Evolutionary conservation across 306 rosid species (phyloP).

Genomic region (Vigna unguiculata): DNA sequence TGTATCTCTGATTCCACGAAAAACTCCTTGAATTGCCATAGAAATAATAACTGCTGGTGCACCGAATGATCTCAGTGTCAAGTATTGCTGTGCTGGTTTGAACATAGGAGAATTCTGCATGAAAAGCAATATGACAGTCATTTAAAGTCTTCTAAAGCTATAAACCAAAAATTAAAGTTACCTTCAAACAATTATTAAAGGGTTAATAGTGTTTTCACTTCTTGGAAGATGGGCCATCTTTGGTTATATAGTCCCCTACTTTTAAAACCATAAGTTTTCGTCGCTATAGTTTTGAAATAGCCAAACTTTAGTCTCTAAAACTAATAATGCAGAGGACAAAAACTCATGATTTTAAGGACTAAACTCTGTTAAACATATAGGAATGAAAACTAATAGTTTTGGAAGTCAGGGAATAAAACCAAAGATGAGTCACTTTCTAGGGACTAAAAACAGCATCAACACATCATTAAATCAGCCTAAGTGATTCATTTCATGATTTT

Average conservation of each 20-base stretch:
- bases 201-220: not conserved
- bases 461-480: not conserved
- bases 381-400: not conserved
- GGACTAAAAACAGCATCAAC: not conserved
- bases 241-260: not conserved
- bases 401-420: not conserved
- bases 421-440: not conserved
- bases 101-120: conserved; percentile 78
- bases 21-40: conserved; percentile 88
- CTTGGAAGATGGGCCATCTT: not conserved
- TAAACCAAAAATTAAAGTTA: not conserved
- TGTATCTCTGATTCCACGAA: conserved; percentile 87
- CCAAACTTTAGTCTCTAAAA: not conserved
- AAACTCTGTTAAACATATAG: not conserved
- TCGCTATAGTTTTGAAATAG: not conserved
- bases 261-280: not conserved
- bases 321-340: not conserved
- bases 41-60: conserved; percentile 93
- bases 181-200: not conserved
- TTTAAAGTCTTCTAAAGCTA: conserved; percentile 12
- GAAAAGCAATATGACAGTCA: conserved; percentile 8
- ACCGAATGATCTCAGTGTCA: conserved; percentile 82
- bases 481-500: conserved; percentile 1
- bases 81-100: conserved; percentile 75
- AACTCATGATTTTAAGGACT: not conserved